phyloP scores from a whole-genome alignment of 441 rosid genomes.

The Pelargonium cotyledonis region DNA sequence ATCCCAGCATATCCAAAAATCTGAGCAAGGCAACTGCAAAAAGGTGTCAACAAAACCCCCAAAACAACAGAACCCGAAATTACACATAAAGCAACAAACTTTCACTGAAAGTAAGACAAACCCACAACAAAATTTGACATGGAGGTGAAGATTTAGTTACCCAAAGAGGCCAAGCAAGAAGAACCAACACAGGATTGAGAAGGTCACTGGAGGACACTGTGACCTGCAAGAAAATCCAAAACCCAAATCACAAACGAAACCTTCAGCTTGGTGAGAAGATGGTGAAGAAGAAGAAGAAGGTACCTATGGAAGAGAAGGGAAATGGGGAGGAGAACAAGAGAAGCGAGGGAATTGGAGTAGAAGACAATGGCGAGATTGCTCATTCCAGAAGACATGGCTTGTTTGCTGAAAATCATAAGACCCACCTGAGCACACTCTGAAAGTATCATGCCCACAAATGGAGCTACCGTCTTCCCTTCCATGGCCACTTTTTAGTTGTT shows the following conservation, averaged over 20 bases:
- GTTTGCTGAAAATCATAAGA: slow-evolving; percentile 40
- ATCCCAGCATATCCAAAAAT: slow-evolving; percentile 54
- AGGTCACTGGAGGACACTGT: slow-evolving; percentile 41
- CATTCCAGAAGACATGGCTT: slow-evolving; percentile 55
- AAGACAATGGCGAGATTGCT: slow-evolving; percentile 39
- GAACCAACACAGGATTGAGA: slow-evolving; percentile 33
- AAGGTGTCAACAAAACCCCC: slow-evolving; percentile 14
- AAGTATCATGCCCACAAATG: slow-evolving; percentile 42
- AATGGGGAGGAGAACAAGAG: slow-evolving; percentile 45
- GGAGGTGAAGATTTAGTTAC: slow-evolving; percentile 20
- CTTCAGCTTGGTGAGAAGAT: background rate
- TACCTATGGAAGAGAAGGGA: slow-evolving; percentile 47
- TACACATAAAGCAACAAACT: slow-evolving; percentile 5
- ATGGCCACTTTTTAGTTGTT: background rate
- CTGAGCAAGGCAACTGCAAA: slow-evolving; percentile 40
- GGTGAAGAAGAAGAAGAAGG: background rate
- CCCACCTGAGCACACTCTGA: slow-evolving; percentile 64
- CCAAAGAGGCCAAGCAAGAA: slow-evolving; percentile 54
- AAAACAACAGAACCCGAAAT: slow-evolving; percentile 8
- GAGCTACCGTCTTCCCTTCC: slow-evolving; percentile 9
- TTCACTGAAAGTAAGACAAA: background rate
- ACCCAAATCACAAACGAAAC: background rate
- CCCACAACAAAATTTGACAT: background rate
- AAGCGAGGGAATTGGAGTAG: slow-evolving; percentile 54
- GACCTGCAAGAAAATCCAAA: slow-evolving; percentile 28